Base-by-base conservation (phyloP, 2,329 filamentous ascomycete species). In the Calycina marina region DNA sequence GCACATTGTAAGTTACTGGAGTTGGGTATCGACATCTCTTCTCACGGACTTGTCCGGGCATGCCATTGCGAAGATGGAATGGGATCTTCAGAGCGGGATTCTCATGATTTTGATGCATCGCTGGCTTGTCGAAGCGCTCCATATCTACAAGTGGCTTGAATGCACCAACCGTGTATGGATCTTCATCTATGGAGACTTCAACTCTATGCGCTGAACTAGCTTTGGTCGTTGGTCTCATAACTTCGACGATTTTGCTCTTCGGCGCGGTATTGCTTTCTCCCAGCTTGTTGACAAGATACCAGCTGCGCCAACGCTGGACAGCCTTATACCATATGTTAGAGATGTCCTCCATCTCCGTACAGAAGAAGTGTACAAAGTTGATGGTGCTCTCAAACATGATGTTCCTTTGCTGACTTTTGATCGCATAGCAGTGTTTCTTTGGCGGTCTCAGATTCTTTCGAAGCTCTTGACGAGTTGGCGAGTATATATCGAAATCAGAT, bases 321-420 rank as follows among this genome's bases (percentile, higher is more conserved):
- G 67, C 65, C 11, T 67, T 62, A 47, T 79, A 75, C 57, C 88
- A 93, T 10, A 61, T 58, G n/a, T 67, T 64, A 1, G 81, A 82
- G 1, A 74, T 55, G 1, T 60, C 53, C 4, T 66, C 59, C 45
- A 94, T 82, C 27, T 83, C 82, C 2, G 79, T 83, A 37, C 73
- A 77, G 58, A 96, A 93, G 56, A 88, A 93, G 50, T 96, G 88
- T 3, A 93, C 80, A 50, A 84, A 96, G 44, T 88, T 88, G 31
- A 81, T 75, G 3, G 77, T 80, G 33, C 77, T 77, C 33, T 84
- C 60, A 48, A 94, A 94, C 48, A 93, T 75, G 36, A 71, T 74
- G 0, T 78, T 78, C 55, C 88, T 93, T 50, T 93, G 78, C 58
- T 93, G 85, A 45, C 82, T 92, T 57, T 93, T 94, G 45, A 96